Evolutionary conservation across 306 rosid species (phyloP).

Genomic region (Cajanus cajan): DNA sequence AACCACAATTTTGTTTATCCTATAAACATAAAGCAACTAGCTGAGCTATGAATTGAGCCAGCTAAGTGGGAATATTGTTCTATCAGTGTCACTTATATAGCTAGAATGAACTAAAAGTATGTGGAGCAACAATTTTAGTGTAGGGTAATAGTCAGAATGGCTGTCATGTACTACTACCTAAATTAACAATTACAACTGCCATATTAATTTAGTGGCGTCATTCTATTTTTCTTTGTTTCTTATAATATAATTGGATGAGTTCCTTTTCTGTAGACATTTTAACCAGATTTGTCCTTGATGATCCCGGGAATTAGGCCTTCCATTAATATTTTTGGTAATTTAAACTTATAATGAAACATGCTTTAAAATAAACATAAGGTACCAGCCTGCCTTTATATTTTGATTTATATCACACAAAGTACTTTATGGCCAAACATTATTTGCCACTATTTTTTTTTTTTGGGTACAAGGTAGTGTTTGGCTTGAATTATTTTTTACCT

Average conservation of each 20-base stretch:
- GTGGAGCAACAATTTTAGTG: not conserved
- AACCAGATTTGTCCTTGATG: not conserved
- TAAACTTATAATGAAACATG: too few relatives aligned
- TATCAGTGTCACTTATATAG: too few relatives aligned
- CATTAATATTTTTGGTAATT: too few relatives aligned
- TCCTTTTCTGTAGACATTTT: not conserved
- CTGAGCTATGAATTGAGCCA: conserved; percentile 41
- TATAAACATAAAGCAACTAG: conserved; percentile 65
- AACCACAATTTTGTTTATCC: conserved; percentile 54
- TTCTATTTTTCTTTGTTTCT: not conserved
- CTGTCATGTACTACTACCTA: not conserved
- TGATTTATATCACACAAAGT: too few relatives aligned
- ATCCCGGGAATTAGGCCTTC: too few relatives aligned
- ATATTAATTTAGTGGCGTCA: conserved; percentile 1
- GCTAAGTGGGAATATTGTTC: not conserved
- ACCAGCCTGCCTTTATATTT: too few relatives aligned
- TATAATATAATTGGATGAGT: not conserved
- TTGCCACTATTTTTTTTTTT: too few relatives aligned
- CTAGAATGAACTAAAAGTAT: not conserved
- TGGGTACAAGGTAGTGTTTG: too few relatives aligned
- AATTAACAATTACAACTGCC: not conserved
- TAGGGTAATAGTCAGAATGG: not conserved
- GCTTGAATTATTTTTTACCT: too few relatives aligned
- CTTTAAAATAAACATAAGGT: too few relatives aligned
- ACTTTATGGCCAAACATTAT: too few relatives aligned